Percentiles rank a stretch among this genome's conserved stretches.
Evolutionary conservation across 1,139 yeast genomes (phyloP).

Genomic region (Meyerozyma guilliermondii): DNA sequence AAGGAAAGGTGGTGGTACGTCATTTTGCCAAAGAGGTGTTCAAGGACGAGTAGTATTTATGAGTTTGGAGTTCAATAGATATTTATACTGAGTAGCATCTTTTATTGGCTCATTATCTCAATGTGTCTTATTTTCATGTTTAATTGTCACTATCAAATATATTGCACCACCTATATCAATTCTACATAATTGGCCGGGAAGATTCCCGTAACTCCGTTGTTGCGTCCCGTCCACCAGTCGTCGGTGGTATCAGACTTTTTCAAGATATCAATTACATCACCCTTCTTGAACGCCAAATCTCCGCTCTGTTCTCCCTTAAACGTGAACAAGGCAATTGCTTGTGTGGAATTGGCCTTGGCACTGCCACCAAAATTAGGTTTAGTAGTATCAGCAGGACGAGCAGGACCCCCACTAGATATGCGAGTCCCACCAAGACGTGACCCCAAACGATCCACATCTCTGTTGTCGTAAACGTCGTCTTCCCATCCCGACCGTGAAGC

Average conservation of each 20-base stretch:
- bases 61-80: no score
- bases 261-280: constrained; percentile 86
- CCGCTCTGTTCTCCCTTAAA: constrained; percentile 91
- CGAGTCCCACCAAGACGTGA: constrained; percentile 28
- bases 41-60: constrained; percentile 8
- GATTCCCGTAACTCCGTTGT: constrained; percentile 79
- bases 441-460: constrained; percentile 33
- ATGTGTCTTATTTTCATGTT: no score
- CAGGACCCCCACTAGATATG: constrained; percentile 26
- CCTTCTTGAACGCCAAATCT: constrained; percentile 87
- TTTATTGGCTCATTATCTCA: no score
- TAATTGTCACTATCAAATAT: background rate
- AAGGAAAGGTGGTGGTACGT: constrained; percentile 61
- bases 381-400: constrained; percentile 34
- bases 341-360: constrained; percentile 48
- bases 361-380: constrained; percentile 50
- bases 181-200: constrained; percentile 98
- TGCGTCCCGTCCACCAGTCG: constrained; percentile 98
- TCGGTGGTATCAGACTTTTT: constrained; percentile 83
- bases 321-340: constrained; percentile 85
- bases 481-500: constrained; percentile 57
- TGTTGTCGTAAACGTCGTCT: constrained; percentile 70
- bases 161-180: constrained; percentile 41
- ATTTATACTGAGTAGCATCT: no score
- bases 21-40: constrained; percentile 54